Evolutionary conservation across 202 grass and related monocot species (phyloP), one percentile per base, ranked within the genome.

Genomic region (Bolboschoenoplectus hybrid): DNA sequence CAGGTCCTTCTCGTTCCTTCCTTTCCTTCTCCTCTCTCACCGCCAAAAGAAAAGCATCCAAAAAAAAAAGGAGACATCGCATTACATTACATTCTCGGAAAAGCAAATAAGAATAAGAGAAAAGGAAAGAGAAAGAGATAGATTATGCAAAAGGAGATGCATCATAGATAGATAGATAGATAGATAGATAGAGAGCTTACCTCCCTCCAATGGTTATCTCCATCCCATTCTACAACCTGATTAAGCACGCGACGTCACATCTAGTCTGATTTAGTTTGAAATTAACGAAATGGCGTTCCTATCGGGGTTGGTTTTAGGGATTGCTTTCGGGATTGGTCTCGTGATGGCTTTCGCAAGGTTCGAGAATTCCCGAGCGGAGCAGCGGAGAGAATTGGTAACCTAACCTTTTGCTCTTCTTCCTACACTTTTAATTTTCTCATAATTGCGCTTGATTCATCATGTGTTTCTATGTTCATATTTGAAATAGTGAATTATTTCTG

Each of bases 331-430:
- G 51, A 81, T 98, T 62, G 88, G 58, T 53, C 67, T 95, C 82
- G 91, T 95, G 56, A 92, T 95, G 93, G 85, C 76, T 9, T 95
- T 98, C 56, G 96, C 26, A 57, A 91, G 90, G 39, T 73, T 84
- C 61, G 93, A 94, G 93, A 95, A 94, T 87, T 84, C 73, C 74
- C 88, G 96, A 85, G 88, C 93, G 19, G 89, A 94, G 90, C 90
- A 92, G 85, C 96, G 96, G 51, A 88, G 87, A 71, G 86, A 94
- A 81, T 89, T 98, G 90, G 96, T 98, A 91, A 72, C 36, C 26
- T 26, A 26, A 26, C 26, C 26, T 26, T 40, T 67, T 43, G 2
- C 71, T 43, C 40, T 64, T 72, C 44, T 49, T 65, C 41, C 3
- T n/a, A 0, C 10, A 45, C 39, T 50, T 5, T 50, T 7, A 6